Evolutionary conservation across 176 grass and related monocot species (phyloP).

Genomic region (Triticum turgidum): DNA sequence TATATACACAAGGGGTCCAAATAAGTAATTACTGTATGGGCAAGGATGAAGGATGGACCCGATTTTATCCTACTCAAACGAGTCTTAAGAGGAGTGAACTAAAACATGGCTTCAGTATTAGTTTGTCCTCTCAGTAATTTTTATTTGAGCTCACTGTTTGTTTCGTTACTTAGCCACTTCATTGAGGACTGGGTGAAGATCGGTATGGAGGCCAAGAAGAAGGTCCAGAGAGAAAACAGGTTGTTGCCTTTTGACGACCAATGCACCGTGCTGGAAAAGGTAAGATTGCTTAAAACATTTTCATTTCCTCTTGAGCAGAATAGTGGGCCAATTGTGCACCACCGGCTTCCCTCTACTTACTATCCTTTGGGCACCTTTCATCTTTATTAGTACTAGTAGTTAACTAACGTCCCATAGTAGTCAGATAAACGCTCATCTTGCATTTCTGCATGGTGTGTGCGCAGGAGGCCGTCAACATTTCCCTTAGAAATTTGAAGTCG

Average conservation of each 20-base stretch:
- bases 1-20: neutral
- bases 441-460: conserved; percentile 19
- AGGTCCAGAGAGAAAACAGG: conserved; percentile 45
- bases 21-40: neutral
- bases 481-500: conserved; percentile 54
- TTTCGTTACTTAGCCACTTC: conserved; percentile 44
- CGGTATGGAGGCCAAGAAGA: conserved; percentile 46
- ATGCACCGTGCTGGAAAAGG: conserved; percentile 64
- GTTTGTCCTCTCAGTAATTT: neutral
- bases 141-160: conserved; percentile 12
- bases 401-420: neutral
- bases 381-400: neutral
- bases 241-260: conserved; percentile 44
- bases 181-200: conserved; percentile 81
- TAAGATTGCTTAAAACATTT: conserved; percentile 10
- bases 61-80: neutral
- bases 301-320: neutral
- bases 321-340: neutral
- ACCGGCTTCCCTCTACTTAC: neutral
- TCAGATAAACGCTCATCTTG: neutral
- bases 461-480: conserved; percentile 70
- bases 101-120: neutral
- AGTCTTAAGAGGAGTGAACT: neutral
- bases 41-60: neutral
- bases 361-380: neutral